Conservation (phyloP, 2,329 filamentous ascomycete species). For the Microcyclospora pomicola region DNA sequence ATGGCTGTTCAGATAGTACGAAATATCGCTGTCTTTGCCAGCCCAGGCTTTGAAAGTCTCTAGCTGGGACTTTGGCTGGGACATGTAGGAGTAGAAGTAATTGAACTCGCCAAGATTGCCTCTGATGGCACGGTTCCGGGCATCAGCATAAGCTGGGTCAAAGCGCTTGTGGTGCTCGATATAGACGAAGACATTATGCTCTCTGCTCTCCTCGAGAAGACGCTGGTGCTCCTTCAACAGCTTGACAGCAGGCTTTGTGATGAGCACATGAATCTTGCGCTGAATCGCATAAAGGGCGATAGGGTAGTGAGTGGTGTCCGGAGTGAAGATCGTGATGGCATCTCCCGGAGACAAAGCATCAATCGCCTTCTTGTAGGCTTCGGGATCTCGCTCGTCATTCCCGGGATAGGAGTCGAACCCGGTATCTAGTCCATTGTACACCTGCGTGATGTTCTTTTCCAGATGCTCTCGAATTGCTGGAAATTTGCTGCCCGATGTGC, state of each 20-base stretch:
- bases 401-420: conserved; percentile 71
- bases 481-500: conserved; percentile 77
- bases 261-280: conserved; percentile 73
- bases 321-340: conserved; percentile 92
- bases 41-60: conserved; percentile 95
- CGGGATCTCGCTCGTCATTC: conserved; percentile 58
- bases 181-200: conserved; percentile 75
- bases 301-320: conserved; percentile 81
- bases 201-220: conserved; percentile 57
- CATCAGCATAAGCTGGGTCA: conserved; percentile 85
- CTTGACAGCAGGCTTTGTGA: conserved; percentile 91
- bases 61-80: conserved; percentile 77
- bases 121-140: conserved; percentile 57
- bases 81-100: conserved; percentile 98
- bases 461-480: conserved; percentile 80
- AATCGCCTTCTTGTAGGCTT: conserved; percentile 80
- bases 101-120: conserved; percentile 72
- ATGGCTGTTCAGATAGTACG: conserved; percentile 91
- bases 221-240: conserved; percentile 64
- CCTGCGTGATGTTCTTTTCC: conserved; percentile 71
- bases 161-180: conserved; percentile 95
- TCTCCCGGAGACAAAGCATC: conserved; percentile 68
- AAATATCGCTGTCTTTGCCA: conserved; percentile 81
- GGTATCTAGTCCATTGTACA: conserved; percentile 80
- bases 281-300: conserved; percentile 88